Base-by-base conservation (phyloP, 148 eudicot species). In the Fallopia convolvulus region DNA sequence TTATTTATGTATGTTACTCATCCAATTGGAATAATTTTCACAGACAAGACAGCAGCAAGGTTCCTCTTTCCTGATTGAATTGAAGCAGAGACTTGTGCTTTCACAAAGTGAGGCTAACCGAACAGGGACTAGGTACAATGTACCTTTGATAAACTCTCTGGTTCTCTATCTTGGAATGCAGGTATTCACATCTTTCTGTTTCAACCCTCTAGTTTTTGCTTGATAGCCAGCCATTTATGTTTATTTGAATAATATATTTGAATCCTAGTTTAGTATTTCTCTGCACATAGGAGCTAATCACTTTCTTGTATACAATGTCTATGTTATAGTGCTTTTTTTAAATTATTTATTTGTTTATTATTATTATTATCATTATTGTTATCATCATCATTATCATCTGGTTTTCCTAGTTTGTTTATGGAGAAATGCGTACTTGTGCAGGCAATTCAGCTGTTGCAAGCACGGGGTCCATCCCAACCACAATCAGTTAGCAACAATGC, bases 121-220 rank as follows among this genome's bases (percentile, higher is more conserved):
- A 76, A 87, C 93, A 76, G 99, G 99, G 82, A 95, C 97, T 18
- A 90, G 94, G 36, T 91, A 93, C 80, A 95, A 95, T 84, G 99
- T 93, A 70, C 99, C 97, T 10, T 81, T 93, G 80, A 93, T 95
- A 76, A 95, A 95, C 82, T 95, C 99, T 41, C 88, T 93, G 79
- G 99, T 95, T 77, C 94, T 95, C 49, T 91, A 93, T 83, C 93
- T 95, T 75, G 99, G 99, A 79, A 90, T 90, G 86, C 97, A 93
- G 97, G 98, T 95, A 63, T 66, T 75, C 50, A n/a, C 13, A 72
- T 76, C 10, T 40, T n/a, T 14, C 55, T 77, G n/a, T 17, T 65
- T 40, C 20, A 17, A 13, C 15, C 73, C 20, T 15, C 47, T 72
- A 53, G 23, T 3, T 36, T 40, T 1, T 50, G 5, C 30, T 48